Base-by-base conservation (phyloP, 148 eudicot species). In the Selenicereus undatus region DNA sequence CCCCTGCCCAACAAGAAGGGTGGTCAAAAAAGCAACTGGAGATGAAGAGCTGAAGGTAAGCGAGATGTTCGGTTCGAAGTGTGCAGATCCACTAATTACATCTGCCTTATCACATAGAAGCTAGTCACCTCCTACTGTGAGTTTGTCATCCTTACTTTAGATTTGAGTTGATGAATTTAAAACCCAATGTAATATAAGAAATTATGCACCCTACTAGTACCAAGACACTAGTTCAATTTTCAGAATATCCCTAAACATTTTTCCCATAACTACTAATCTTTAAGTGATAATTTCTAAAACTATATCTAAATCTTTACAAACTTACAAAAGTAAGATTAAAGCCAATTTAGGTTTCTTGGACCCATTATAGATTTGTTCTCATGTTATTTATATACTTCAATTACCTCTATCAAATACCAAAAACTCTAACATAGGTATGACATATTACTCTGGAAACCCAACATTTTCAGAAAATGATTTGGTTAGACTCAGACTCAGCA, bases 61-160 rank as follows among this genome's bases (percentile, higher is more conserved):
- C 70, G 82, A 82, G 58, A 80, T 76, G 80, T 93, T 88, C 32
- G 93, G 97, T n/a, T 83, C 93, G 89, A 97, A 92, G 83, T 90
- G 90, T 80, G 85, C 93, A 48, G 99, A 95, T 78, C 99, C 99
- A 22, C 73, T 92, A 85, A 91, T 95, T 30, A 90, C 99, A 75
- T 95, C 93, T 81, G 99, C 97, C 58, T 88, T 95, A 26, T 90
- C 93, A 74, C 92, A 95, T 76, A 97, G 97, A 79, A 95, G 97
- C 75, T 93, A 97, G 91, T 95, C 97, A 42, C 92, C 97, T 30
- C 99, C 97, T 75, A 94, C 97, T 85, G 99, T 95, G 85, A 93
- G 97, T 86, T 74, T 22, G 22, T 78, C 39, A 6, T 60, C 52
- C 62, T n/a, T 27, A 11, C 52, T 74, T 13, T 68, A 27, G 69